phyloP scores from a whole-genome alignment of 805 yeast species.

The Candida oleophila region DNA sequence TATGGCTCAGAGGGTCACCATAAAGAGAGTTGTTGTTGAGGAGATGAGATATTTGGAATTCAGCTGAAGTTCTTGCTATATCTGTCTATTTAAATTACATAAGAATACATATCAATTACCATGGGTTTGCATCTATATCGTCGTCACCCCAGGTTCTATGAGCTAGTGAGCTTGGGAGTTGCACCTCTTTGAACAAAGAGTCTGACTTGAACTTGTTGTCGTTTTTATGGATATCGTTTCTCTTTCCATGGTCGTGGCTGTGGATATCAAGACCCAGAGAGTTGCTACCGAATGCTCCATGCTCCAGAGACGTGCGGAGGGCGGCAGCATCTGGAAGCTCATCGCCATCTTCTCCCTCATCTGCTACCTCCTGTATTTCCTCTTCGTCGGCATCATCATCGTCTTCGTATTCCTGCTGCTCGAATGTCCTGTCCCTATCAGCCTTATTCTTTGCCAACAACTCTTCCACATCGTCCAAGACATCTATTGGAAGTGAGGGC shows the following conservation, averaged over 20 bases:
- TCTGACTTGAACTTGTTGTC: conserved; percentile 29
- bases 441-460: conserved; percentile 35
- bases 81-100: background rate
- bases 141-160: conserved; percentile 50
- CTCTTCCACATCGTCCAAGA: conserved; percentile 72
- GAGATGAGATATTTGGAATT: too few species aligned
- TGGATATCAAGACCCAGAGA: background rate
- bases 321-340: conserved; percentile 8
- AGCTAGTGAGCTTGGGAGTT: conserved; percentile 48
- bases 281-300: background rate
- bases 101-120: conserved; percentile 37
- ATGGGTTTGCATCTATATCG: conserved; percentile 65
- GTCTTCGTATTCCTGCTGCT: conserved; percentile 19
- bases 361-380: conserved; percentile 9
- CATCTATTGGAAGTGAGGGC: conserved; percentile 69
- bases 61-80: background rate
- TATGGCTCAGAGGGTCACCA: too few species aligned
- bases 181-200: conserved; percentile 48
- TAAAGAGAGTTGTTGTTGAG: too few species aligned
- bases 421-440: conserved; percentile 31
- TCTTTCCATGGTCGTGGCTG: conserved; percentile 2
- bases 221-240: conserved; percentile 2
- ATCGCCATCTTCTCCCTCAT: conserved; percentile 9
- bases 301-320: background rate
- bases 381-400: conserved; percentile 20